phyloP scores from a whole-genome alignment of 1,284 basidiomycete genomes.

The Apiotrichum siamense region DNA sequence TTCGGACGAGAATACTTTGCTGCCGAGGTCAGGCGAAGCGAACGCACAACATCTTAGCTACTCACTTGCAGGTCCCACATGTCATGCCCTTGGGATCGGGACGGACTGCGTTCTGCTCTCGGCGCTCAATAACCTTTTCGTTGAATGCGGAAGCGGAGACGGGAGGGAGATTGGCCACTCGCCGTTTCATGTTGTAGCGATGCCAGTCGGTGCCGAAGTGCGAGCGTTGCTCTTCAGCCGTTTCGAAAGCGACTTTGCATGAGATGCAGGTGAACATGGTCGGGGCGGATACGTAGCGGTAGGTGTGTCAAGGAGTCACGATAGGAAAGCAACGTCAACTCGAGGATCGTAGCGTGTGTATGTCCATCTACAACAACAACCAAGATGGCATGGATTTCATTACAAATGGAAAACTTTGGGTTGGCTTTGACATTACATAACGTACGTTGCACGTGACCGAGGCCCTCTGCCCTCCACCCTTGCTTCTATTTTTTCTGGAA shows the following conservation, averaged over 20 bases:
- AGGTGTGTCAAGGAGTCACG: no score
- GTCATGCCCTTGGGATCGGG: slow-evolving; percentile 59
- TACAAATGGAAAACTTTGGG: no score
- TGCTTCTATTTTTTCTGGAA: no score
- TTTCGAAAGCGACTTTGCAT: slow-evolving; percentile 81
- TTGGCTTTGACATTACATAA: no score
- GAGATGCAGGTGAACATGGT: slow-evolving; percentile 80
- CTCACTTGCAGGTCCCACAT: slow-evolving; percentile 78
- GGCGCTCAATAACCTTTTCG: slow-evolving; percentile 78
- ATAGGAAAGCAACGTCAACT: no score
- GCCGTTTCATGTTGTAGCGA: slow-evolving; percentile 96
- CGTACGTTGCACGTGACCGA: no score
- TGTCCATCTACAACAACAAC: no score
- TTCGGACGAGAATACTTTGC: slow-evolving; percentile 83
- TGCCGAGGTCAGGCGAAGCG: slow-evolving; percentile 37
- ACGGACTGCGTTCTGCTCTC: slow-evolving; percentile 65
- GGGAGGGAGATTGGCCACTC: slow-evolving; percentile 84
- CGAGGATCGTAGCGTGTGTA: no score
- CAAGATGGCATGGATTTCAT: no score
- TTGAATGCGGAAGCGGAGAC: slow-evolving; percentile 75
- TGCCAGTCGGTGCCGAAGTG: slow-evolving; percentile 96
- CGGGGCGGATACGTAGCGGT: neutral
- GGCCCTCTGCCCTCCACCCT: no score
- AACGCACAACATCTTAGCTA: neutral
- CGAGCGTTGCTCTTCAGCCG: slow-evolving; percentile 76